These are phyloP conservation scores for Diplotaxis tenuifolia DNA, from an alignment of 345 rosid genomes.

Conservation along the genomic window DNA sequence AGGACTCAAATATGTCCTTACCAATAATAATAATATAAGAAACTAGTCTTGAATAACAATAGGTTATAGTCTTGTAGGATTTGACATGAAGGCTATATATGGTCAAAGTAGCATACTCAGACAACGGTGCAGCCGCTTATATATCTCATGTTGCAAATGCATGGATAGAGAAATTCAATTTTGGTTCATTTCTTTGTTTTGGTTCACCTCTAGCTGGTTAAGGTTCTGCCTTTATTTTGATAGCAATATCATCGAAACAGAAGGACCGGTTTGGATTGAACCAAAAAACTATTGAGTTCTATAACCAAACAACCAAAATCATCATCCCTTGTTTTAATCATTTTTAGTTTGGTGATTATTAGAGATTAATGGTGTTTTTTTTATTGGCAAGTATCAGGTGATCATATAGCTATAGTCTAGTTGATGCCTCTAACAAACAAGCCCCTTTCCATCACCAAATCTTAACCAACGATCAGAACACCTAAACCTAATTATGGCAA, in stretches of 20 bases:
- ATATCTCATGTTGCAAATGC: slow-evolving; percentile 2
- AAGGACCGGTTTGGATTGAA: background rate
- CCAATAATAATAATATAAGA: background rate
- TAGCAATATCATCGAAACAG: background rate
- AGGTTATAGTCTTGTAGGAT: background rate
- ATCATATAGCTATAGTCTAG: slow-evolving; percentile 14
- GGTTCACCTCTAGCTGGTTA: background rate
- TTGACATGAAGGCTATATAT: slow-evolving; percentile 18
- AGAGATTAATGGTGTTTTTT: background rate
- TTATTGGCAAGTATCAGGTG: slow-evolving; percentile 1
- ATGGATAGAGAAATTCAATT: background rate
- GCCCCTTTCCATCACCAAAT: slow-evolving; percentile 12
- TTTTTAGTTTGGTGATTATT: slow-evolving; percentile 15
- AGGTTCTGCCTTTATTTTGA: slow-evolving; percentile 2
- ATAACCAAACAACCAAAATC: slow-evolving; percentile 5
- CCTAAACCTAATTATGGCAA: slow-evolving; percentile 32
- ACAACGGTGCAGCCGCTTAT: slow-evolving; percentile 32
- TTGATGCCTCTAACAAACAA: slow-evolving; percentile 15
- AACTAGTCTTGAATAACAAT: background rate
- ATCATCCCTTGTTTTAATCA: slow-evolving; percentile 10
- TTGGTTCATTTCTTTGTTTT: slow-evolving; percentile 6
- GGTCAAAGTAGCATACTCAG: slow-evolving; percentile 1
- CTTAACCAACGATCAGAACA: slow-evolving; percentile 23
- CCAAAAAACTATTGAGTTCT: background rate
- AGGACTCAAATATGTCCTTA: too few relatives aligned